phyloP scores from a whole-genome alignment of 2,329 filamentous ascomycete genomes.

The Bertia moriformis region DNA sequence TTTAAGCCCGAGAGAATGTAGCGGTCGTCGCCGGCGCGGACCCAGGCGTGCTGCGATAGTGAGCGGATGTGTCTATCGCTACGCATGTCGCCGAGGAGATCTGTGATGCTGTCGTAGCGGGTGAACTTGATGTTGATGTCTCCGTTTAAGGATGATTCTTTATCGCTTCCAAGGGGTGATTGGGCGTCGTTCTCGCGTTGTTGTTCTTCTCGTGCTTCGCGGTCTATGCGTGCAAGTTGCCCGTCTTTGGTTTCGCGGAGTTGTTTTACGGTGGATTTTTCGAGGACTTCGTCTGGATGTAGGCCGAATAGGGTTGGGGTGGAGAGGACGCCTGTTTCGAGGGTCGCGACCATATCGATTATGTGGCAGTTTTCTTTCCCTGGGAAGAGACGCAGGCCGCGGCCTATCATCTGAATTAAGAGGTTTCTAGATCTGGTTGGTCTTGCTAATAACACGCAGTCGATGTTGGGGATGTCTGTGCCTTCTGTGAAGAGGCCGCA shows the following conservation, averaged over 20 bases:
- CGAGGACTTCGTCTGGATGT: slow-evolving; percentile 42
- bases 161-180: too few relatives aligned
- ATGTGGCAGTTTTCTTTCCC: slow-evolving; percentile 83
- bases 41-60: slow-evolving; percentile 44
- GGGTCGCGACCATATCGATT: slow-evolving; percentile 84
- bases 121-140: slow-evolving; percentile 36
- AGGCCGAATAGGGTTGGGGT: slow-evolving; percentile 54
- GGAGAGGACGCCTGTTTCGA: slow-evolving; percentile 49
- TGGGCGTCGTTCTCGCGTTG: too few relatives aligned
- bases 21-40: slow-evolving; percentile 33
- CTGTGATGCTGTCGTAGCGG: slow-evolving; percentile 49
- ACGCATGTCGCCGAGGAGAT: slow-evolving; percentile 46
- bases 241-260: slow-evolving; percentile 22
- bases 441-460: slow-evolving; percentile 76
- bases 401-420: slow-evolving; percentile 92
- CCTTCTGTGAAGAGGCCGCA: slow-evolving; percentile 95
- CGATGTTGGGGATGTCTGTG: slow-evolving; percentile 93
- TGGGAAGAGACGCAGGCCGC: slow-evolving; percentile 71
- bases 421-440: slow-evolving; percentile 88
- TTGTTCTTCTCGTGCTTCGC: too few relatives aligned
- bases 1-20: slow-evolving; percentile 36
- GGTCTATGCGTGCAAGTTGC: neutral
- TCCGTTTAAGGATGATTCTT: neutral
- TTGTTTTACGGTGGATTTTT: slow-evolving; percentile 27
- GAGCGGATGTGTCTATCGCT: slow-evolving; percentile 41